Conservation (phyloP, 108 stramenopile species). For the Pseudonitzschia multiseries region DNA sequence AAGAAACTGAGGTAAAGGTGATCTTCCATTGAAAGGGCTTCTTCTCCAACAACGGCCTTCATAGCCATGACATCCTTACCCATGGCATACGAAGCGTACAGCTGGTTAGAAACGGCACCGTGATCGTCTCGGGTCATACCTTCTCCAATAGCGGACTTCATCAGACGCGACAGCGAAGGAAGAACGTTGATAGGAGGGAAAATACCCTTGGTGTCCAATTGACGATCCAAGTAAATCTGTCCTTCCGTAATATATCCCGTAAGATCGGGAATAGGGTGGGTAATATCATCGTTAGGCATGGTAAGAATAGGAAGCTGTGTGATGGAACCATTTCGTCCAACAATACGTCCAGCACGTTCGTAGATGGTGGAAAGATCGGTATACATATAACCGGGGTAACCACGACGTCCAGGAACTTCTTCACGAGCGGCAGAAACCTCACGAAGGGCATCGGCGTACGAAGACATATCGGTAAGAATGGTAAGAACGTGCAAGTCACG, state of each 20-base stretch:
- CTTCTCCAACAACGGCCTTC: conserved; percentile 99
- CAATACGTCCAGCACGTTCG: conserved; percentile 99
- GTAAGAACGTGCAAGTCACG: conserved; percentile 98
- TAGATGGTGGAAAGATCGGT: conserved; percentile 99
- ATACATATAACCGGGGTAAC: conserved; percentile 99
- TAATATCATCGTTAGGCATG: conserved; percentile 99
- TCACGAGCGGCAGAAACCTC: conserved; percentile 99
- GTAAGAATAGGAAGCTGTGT: conserved; percentile 99
- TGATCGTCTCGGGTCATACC: conserved; percentile 99
- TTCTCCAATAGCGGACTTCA: conserved; percentile 99
- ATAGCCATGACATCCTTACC: conserved; percentile 99
- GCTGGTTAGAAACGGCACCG: conserved; percentile 98
- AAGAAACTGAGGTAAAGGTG: conserved; percentile 98
- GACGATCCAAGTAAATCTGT: conserved; percentile 98
- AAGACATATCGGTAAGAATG: conserved; percentile 99
- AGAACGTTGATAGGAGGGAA: conserved; percentile 99
- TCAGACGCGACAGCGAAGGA: conserved; percentile 97
- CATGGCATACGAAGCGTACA: conserved; percentile 98
- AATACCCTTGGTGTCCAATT: conserved; percentile 97
- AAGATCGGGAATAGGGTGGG: conserved; percentile 99
- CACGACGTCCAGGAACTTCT: conserved; percentile 99
- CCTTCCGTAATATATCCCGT: conserved; percentile 99
- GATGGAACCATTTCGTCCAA: conserved; percentile 97
- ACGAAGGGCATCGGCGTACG: conserved; percentile 99
- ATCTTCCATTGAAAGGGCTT: conserved; percentile 99